Conservation (phyloP, 2,329 filamentous ascomycete species). For the Aspergillus uvarum region DNA sequence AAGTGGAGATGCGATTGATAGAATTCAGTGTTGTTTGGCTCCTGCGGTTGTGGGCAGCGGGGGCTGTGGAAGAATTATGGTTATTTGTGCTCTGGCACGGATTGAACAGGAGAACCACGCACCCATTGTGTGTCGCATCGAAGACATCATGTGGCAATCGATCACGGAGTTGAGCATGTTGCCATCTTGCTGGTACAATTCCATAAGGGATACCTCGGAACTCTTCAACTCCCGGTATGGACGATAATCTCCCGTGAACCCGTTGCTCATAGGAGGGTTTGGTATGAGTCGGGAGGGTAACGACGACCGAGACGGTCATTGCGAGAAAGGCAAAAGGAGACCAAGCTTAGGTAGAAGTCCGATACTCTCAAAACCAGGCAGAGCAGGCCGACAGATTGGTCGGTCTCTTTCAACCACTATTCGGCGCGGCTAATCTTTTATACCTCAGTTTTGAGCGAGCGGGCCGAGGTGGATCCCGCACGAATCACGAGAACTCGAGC, state of each 20-base stretch:
- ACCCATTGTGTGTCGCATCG: conserved; percentile 1
- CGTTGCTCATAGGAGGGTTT: not conserved
- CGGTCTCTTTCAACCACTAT: not conserved
- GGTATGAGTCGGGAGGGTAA: not conserved
- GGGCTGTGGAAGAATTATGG: not conserved
- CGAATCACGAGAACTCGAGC: not conserved
- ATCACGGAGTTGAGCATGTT: conserved; percentile 5
- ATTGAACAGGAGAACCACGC: not conserved
- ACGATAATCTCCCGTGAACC: not conserved
- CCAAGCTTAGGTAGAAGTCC: not conserved
- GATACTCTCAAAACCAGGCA: too few relatives aligned
- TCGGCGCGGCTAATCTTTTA: conserved; percentile 4
- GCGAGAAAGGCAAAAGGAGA: not conserved
- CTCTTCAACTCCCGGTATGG: conserved; percentile 3
- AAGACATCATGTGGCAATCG: not conserved
- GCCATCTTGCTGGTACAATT: conserved; percentile 1
- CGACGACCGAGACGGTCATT: not conserved
- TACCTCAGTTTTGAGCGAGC: not conserved
- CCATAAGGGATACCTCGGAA: conserved; percentile 4
- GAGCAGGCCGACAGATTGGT: not conserved
- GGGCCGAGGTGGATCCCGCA: not conserved
- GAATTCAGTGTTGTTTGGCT: conserved; percentile 1
- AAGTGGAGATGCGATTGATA: conserved; percentile 2
- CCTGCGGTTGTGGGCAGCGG: conserved; percentile 3
- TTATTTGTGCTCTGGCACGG: not conserved